These are phyloP conservation scores for Wickerhamiella shivajii DNA, from an alignment of 805 yeast species.

Conservation along the genomic window DNA sequence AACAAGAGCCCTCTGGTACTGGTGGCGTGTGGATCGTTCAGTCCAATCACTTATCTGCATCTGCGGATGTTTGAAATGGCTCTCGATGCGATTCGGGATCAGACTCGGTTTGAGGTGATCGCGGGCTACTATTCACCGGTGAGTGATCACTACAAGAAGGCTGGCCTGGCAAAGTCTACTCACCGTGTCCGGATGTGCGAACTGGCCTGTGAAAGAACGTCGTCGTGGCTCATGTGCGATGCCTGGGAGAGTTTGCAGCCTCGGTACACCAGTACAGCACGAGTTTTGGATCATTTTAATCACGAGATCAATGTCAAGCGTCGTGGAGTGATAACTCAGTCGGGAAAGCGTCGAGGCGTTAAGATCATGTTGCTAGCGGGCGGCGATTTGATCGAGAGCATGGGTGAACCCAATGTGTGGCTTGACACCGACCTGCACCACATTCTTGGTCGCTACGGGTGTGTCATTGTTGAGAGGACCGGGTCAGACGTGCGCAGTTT, in stretches of 20 bases:
- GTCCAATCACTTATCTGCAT: slow-evolving; percentile 90
- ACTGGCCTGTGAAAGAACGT: slow-evolving; percentile 90
- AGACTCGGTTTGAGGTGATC: slow-evolving; percentile 83
- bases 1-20: slow-evolving; percentile 79
- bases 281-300: slow-evolving; percentile 91
- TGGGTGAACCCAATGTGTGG: slow-evolving; percentile 99
- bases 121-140: slow-evolving; percentile 97
- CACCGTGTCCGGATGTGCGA: slow-evolving; percentile 98
- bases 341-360: slow-evolving; percentile 50
- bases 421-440: slow-evolving; percentile 91
- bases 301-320: slow-evolving; percentile 84
- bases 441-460: slow-evolving; percentile 89
- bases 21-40: slow-evolving; percentile 95
- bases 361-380: slow-evolving; percentile 95
- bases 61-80: slow-evolving; percentile 99
- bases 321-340: slow-evolving; percentile 54
- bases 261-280: slow-evolving; percentile 81
- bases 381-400: slow-evolving; percentile 91
- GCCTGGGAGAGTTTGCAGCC: slow-evolving; percentile 97
- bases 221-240: slow-evolving; percentile 97
- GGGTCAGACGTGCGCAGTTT: slow-evolving; percentile 92
- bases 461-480: slow-evolving; percentile 90
- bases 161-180: slow-evolving; percentile 75
- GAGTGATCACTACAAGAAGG: slow-evolving; percentile 74
- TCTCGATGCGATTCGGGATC: slow-evolving; percentile 78